Base-by-base conservation (phyloP, 192 early-diverging fungal genomes). In the Piromyces finnis region DNA sequence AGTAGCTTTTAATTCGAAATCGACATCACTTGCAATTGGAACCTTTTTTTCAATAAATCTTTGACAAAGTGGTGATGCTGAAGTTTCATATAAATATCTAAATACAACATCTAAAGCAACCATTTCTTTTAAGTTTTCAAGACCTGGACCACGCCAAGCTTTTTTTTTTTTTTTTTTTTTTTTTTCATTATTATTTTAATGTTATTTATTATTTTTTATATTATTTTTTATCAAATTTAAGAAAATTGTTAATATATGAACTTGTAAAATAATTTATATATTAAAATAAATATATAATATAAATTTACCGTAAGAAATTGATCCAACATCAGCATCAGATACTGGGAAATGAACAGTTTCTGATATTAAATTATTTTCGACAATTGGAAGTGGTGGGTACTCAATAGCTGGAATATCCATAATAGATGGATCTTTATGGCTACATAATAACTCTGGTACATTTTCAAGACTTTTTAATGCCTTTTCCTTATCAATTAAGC, bases 101-200 rank as follows among this genome's bases (percentile, higher is more conserved):
- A 92, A 83, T 59, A 96, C 83, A 32, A 96, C 89, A 78, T 94
- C 90, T 7, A 95, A 80, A 1, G 91, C 91, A 15, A 90, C 79
- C 77, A 86, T 84, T 3, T 88, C 88, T 36, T 88, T 85, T 12
- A 91, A 81, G 78, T 95, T 92, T 27, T 87, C 86, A 0, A 88
- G 85, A 12, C 78, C 82, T 14, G 95, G 95, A 0, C 95, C 95
- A 2, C 87, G 88, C 95, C 95, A 96, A 30, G 87, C 90, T 68
- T 9, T 22, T 22, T 22, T 22, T 22, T n/a, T n/a, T n/a, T n/a
- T n/a, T n/a, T n/a, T n/a, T n/a, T n/a, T n/a, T n/a, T n/a, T n/a
- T n/a, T n/a, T n/a, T n/a, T n/a, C n/a, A n/a, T n/a, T n/a, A n/a
- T n/a, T n/a, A 4, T 2, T 22, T 51, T 22, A 51, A 51, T 51